Base-by-base conservation (phyloP, 1,284 basidiomycete species). In the Coniferiporia sulphurascens region DNA sequence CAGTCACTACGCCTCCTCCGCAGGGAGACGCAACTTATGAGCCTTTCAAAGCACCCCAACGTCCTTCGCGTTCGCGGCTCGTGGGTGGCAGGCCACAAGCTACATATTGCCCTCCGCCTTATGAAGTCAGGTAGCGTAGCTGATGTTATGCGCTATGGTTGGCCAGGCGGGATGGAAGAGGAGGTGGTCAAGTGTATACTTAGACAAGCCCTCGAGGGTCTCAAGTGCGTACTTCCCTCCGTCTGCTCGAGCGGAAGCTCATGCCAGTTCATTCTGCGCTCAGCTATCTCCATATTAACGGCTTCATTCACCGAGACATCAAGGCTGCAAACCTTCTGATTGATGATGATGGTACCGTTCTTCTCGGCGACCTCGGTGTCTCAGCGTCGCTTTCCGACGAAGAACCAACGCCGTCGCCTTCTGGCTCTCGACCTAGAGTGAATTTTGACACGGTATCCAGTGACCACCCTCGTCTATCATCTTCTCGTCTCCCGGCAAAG, bases 31-130 rank as follows among this genome's bases (percentile, higher is more conserved):
- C 91, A 91, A 57, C 79, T 95, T 50, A 95, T 95, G 93, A 93
- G 91, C 2, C 79, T 95, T 1, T 91, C 87, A n/a, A 95, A 95
- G 69, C 93, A 95, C 65, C 92, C 93, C 27, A 94, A 95, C 66
- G 91, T 95, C 5, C 79, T 95, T 17, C 85, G 92, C 59, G 93
- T 95, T 1, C 85, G 93, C 65, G 93, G 93, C 10, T 88, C 87
- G 45, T 95, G 93, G 93, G 84, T 91, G 67, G 78, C 85, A 6
- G 92, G 89, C 43, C 84, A 89, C 70, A 91, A 90, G 68, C 79
- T 95, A 4, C 84, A 86, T 70, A 95, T 95, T 62, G 92, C 93
- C 2, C 79, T 93, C 58, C 87, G 93, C 44, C 82, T 95, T 61
- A 95, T 95, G 93, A 91, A 86, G 66, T 87, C 86, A 62, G 91